Evolutionary conservation across 768 basidiomycete genomes (phyloP).

Genomic region (Russula brevipes): DNA sequence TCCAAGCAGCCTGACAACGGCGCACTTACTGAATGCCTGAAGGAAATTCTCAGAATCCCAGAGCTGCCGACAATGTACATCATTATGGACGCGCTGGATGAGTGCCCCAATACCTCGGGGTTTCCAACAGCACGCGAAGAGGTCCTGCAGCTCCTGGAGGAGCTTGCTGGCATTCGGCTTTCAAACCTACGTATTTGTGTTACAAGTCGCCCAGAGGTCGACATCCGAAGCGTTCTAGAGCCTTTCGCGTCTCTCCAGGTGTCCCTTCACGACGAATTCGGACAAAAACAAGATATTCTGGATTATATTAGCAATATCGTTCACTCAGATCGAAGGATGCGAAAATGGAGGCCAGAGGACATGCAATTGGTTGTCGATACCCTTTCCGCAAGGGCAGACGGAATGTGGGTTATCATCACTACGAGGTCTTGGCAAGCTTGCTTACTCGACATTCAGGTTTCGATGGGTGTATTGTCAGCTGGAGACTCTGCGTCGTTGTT

Average conservation of each 20-base stretch:
- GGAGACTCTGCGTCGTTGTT: background rate
- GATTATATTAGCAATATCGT: background rate
- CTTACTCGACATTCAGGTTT: background rate
- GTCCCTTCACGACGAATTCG: background rate
- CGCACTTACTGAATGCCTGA: background rate
- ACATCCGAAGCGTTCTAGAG: background rate
- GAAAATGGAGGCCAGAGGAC: background rate
- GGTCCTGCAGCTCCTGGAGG: background rate
- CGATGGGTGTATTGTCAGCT: constrained; percentile 10
- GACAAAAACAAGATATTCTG: background rate
- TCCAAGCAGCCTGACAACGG: background rate
- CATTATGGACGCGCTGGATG: constrained; percentile 7
- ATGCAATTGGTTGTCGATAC: background rate
- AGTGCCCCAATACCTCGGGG: constrained; percentile 2
- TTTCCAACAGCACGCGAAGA: background rate
- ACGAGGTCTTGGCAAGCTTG: background rate
- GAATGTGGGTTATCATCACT: background rate
- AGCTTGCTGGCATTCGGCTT: background rate
- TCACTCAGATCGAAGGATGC: background rate
- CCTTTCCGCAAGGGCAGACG: background rate
- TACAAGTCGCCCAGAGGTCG: background rate
- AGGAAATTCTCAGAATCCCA: background rate
- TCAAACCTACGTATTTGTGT: constrained; percentile 1
- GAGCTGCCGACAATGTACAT: background rate
- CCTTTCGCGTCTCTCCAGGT: background rate